Conservation (phyloP, 2,329 filamentous ascomycete species). For the Ceratocystis cacaofunesta region DNA sequence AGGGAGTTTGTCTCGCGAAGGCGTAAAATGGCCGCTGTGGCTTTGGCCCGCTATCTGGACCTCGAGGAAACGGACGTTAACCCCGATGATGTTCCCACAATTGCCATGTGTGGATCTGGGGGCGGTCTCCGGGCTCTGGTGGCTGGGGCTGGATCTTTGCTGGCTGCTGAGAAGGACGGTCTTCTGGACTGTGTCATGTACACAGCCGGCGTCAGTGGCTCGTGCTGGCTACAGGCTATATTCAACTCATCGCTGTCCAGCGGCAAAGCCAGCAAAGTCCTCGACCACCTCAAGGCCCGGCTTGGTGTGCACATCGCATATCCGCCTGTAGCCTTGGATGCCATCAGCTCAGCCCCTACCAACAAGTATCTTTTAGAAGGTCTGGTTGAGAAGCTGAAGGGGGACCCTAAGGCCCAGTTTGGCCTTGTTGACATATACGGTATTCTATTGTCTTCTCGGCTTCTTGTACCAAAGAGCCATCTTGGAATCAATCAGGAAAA, state of each 20-base stretch:
- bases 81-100: conserved; percentile 80
- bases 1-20: conserved; percentile 56
- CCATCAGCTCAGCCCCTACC: conserved; percentile 76
- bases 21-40: conserved; percentile 51
- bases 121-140: conserved; percentile 82
- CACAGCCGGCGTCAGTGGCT: conserved; percentile 86
- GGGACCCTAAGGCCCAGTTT: conserved; percentile 62
- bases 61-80: conserved; percentile 70
- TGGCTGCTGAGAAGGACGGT: conserved; percentile 71
- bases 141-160: conserved; percentile 70
- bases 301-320: conserved; percentile 84
- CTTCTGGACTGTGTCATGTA: conserved; percentile 92
- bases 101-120: conserved; percentile 88
- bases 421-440: conserved; percentile 91
- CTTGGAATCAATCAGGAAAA: conserved; percentile 48
- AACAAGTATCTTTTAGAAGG: conserved; percentile 84
- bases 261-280: conserved; percentile 50
- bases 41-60: conserved; percentile 68
- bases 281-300: conserved; percentile 75
- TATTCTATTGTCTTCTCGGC: conserved; percentile 63
- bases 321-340: conserved; percentile 65
- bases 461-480: conserved; percentile 73
- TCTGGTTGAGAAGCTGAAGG: conserved; percentile 80
- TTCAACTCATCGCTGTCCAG: conserved; percentile 68
- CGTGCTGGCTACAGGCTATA: conserved; percentile 84